A percentile compares a stretch with the other conserved stretches of the same genome.
phyloP scores from a whole-genome alignment of 768 basidiomycete species.

The Pluteus cervinus region DNA sequence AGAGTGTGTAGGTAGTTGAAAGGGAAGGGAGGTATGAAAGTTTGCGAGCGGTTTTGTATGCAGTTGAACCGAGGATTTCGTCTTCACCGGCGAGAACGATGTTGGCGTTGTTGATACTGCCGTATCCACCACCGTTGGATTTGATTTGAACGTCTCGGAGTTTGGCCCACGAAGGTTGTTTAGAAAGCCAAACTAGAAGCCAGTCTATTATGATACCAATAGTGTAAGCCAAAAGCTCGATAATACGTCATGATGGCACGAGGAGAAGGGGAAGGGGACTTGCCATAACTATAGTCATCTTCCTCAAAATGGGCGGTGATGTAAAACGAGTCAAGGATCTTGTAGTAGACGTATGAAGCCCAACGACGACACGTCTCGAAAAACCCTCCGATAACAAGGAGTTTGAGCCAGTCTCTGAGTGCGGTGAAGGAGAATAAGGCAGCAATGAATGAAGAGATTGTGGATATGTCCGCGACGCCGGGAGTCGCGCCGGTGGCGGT shows the following conservation, averaged over 20 bases:
- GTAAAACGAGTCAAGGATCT: slow-evolving; percentile 37
- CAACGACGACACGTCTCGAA: slow-evolving; percentile 43
- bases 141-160: slow-evolving; percentile 41
- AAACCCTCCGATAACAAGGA: slow-evolving; percentile 45
- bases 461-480: too few species aligned
- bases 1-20: slow-evolving; percentile 32
- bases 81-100: slow-evolving; percentile 32
- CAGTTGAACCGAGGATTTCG: slow-evolving; percentile 16
- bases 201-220: too few species aligned
- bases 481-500: too few species aligned
- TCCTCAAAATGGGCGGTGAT: slow-evolving; percentile 46
- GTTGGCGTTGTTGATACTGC: slow-evolving; percentile 22
- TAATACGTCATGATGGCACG: too few species aligned
- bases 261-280: too few species aligned
- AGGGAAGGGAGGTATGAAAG: slow-evolving; percentile 39
- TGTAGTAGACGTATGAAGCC: slow-evolving; percentile 26
- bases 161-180: slow-evolving; percentile 46
- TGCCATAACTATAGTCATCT: slow-evolving; percentile 16
- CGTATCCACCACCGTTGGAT: slow-evolving; percentile 38
- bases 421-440: slow-evolving; percentile 33
- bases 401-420: slow-evolving; percentile 44
- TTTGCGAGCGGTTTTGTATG: slow-evolving; percentile 20
- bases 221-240: too few species aligned
- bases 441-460: slow-evolving; percentile 11
- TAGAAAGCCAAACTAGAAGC: slow-evolving; percentile 67